Evolutionary conservation across 352 stramenopile genomes (phyloP), one percentile per base, ranked within the genome.

Genomic region (Phytopythium aichiense): DNA sequence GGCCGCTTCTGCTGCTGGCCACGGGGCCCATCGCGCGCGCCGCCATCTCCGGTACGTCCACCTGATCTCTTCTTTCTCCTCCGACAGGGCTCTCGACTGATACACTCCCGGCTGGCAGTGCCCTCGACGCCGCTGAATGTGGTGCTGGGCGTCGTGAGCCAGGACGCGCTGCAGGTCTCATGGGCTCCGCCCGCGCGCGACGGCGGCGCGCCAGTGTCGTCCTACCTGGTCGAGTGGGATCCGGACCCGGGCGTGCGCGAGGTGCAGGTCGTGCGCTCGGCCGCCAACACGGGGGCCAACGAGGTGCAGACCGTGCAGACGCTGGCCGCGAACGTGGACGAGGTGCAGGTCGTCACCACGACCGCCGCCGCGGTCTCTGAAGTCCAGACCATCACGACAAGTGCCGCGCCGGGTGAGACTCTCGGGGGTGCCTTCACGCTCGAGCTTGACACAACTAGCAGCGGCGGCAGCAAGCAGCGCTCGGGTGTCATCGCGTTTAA

Each of bases 301-400:
- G 94, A 98, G 69, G 81, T 98, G 43, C 94, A 98, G 76, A 94
- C 77, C 9, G 91, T 98, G 67, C 87, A 89, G 60, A 98, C 88
- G 2, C 90, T 81, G 31, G 85, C 81, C 0, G 69, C 58, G 6
- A 78, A 95, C 50, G 78, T 98, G 7, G 81, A 96, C 61, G 94
- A 97, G 63, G 78, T 98, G 30, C 94, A 98, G 69, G 65, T 87
- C 46, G 78, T 98, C 50, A 79, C 67, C 6, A 96, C 88, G 9
- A 87, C 77, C 22, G 89, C 89, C 15, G 86, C 77, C 9, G 30
- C 66, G 20, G 51, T 78, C 0, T 35, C 58, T 1, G 87, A 96
- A 63, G 79, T 93, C 46, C 86, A 96, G 72, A 84, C 89, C 12
- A 89, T 98, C 69, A 95, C 86, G 38, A 93, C 95, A 11, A 77